Conservation (phyloP, 495 filamentous ascomycete species). For the Jackrogersella multiformis region DNA sequence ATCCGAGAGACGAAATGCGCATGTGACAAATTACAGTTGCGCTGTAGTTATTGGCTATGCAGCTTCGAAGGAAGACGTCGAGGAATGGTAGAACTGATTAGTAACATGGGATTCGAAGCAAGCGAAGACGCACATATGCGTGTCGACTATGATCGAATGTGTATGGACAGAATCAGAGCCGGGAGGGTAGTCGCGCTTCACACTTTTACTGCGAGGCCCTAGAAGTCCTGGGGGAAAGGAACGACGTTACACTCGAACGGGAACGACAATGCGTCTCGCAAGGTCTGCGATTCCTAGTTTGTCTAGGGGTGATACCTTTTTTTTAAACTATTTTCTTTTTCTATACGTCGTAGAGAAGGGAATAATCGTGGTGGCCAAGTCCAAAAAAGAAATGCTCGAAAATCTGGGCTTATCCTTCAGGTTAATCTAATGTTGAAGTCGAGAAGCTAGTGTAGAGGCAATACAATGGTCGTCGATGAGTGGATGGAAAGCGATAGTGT, state of each 20-base stretch:
- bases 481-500: constrained; percentile 14
- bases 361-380: constrained; percentile 2
- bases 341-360: constrained; percentile 15
- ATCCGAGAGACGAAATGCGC: constrained; percentile 26
- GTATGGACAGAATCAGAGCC: constrained; percentile 26
- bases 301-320: not conserved
- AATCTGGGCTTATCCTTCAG: constrained; percentile 15
- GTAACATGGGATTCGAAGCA: constrained; percentile 42
- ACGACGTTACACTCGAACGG: constrained; percentile 38
- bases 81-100: constrained; percentile 36
- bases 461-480: constrained; percentile 24
- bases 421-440: constrained; percentile 25
- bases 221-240: constrained; percentile 16
- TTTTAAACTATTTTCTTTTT: constrained; percentile 3
- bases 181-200: constrained; percentile 28
- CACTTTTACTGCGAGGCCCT: constrained; percentile 18
- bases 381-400: constrained; percentile 17
- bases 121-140: constrained; percentile 38
- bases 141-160: constrained; percentile 30
- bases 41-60: constrained; percentile 34
- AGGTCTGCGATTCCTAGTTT: constrained; percentile 22
- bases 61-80: constrained; percentile 37
- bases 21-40: constrained; percentile 22
- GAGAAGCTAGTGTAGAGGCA: constrained; percentile 10
- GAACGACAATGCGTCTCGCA: constrained; percentile 34